These are phyloP conservation scores for Phytophthora fragariaefolia DNA, from an alignment of 352 stramenopile species.

Conservation along the genomic window DNA sequence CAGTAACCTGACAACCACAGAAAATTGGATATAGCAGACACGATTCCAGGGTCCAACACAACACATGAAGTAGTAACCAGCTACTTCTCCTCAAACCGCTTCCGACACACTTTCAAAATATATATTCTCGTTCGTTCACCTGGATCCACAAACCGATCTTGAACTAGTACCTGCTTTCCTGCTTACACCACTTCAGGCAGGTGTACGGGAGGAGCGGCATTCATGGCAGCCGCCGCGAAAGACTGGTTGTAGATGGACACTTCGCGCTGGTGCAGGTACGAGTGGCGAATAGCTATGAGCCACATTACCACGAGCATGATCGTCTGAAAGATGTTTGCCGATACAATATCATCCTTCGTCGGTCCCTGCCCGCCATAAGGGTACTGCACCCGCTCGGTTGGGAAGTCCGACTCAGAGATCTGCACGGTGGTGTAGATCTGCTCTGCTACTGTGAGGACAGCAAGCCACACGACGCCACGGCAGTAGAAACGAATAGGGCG, in stretches of 20 bases:
- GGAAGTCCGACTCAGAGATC: slow-evolving; percentile 79
- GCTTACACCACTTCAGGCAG: slow-evolving; percentile 68
- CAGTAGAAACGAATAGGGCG: slow-evolving; percentile 87
- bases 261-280: slow-evolving; percentile 76
- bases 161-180: slow-evolving; percentile 19
- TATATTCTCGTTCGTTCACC: slow-evolving; percentile 38
- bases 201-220: slow-evolving; percentile 73
- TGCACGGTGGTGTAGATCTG: slow-evolving; percentile 87
- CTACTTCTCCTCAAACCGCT: neutral
- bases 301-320: slow-evolving; percentile 88
- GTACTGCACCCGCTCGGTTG: slow-evolving; percentile 72
- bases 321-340: slow-evolving; percentile 85
- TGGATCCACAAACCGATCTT: slow-evolving; percentile 22
- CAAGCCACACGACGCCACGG: slow-evolving; percentile 78
- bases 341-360: slow-evolving; percentile 87
- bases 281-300: slow-evolving; percentile 82
- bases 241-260: slow-evolving; percentile 86
- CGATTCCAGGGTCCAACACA: neutral
- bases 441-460: slow-evolving; percentile 76
- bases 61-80: neutral
- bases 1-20: neutral
- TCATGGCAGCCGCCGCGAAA: slow-evolving; percentile 83
- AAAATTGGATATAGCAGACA: neutral
- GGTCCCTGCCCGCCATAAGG: slow-evolving; percentile 76
- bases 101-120: slow-evolving; percentile 29